phyloP scores from a whole-genome alignment of 1,284 basidiomycete species.

The Leccinum griseonigrum region DNA sequence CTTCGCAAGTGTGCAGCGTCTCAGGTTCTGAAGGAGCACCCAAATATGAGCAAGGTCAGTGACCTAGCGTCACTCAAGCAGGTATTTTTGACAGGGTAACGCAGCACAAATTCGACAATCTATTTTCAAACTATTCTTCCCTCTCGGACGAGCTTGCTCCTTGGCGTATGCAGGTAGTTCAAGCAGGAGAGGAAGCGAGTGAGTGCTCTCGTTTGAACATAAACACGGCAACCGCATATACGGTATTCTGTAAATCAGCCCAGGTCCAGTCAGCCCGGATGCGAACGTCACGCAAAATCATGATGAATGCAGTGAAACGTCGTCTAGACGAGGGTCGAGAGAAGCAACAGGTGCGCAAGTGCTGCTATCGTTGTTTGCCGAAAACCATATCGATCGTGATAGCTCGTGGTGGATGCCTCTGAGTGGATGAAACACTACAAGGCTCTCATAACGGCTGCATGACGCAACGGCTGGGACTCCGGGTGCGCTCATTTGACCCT shows the following conservation, averaged over 20 bases:
- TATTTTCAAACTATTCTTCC: slow-evolving; percentile 32
- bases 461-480: background rate
- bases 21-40: slow-evolving; percentile 9
- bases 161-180: slow-evolving; percentile 33
- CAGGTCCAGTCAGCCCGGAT: slow-evolving; percentile 33
- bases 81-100: slow-evolving; percentile 10
- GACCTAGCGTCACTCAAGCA: background rate
- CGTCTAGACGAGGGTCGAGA: slow-evolving; percentile 42
- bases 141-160: slow-evolving; percentile 38
- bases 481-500: background rate
- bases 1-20: slow-evolving; percentile 11
- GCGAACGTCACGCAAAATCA: slow-evolving; percentile 37
- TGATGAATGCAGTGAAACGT: slow-evolving; percentile 37
- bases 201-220: slow-evolving; percentile 14
- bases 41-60: slow-evolving; percentile 21
- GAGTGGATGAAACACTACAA: slow-evolving; percentile 47
- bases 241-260: slow-evolving; percentile 26
- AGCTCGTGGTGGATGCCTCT: slow-evolving; percentile 43
- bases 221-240: slow-evolving; percentile 9
- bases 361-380: background rate
- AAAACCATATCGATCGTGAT: slow-evolving; percentile 2
- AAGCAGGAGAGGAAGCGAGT: slow-evolving; percentile 39
- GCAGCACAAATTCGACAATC: slow-evolving; percentile 35
- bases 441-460: slow-evolving; percentile 34
- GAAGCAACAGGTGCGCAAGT: slow-evolving; percentile 36